A percentile compares a stretch with the other conserved stretches of the same genome.
Conservation (phyloP, 2,329 filamentous ascomycete genomes). For the Colletotrichum filicis region DNA sequence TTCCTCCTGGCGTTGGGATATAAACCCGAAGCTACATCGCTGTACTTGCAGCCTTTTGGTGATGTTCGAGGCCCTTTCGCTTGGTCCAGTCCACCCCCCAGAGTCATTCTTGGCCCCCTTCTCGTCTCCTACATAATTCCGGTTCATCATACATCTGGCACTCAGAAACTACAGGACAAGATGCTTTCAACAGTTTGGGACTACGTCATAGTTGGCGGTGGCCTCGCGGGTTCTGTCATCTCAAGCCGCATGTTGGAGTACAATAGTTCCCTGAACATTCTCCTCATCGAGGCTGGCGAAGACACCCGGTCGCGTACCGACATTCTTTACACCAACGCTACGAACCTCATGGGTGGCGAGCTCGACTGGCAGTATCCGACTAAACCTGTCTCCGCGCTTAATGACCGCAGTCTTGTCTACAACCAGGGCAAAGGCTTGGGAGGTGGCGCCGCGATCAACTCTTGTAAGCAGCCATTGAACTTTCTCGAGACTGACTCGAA, state of each 20-base stretch:
- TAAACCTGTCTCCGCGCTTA: not conserved
- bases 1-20: no score
- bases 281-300: constrained; percentile 51
- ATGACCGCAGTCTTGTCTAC: not conserved
- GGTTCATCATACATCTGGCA: no score
- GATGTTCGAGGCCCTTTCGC: no score
- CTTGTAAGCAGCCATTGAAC: not conserved
- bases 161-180: no score
- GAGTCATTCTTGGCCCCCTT: no score
- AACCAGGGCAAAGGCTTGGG: constrained; percentile 26
- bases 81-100: no score
- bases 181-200: constrained; percentile 37
- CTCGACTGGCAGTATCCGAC: constrained; percentile 48
- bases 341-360: constrained; percentile 34
- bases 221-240: constrained; percentile 48
- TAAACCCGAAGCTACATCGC: no score
- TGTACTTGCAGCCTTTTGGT: no score
- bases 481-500: not conserved
- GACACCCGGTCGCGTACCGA: constrained; percentile 32
- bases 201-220: constrained; percentile 51
- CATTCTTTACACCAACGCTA: constrained; percentile 23
- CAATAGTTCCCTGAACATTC: constrained; percentile 43
- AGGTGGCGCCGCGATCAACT: constrained; percentile 23
- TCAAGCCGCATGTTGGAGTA: constrained; percentile 45
- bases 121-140: no score